These are phyloP conservation scores for Tulasnella calospora DNA, from an alignment of 768 basidiomycete genomes.

Conservation along the genomic window DNA sequence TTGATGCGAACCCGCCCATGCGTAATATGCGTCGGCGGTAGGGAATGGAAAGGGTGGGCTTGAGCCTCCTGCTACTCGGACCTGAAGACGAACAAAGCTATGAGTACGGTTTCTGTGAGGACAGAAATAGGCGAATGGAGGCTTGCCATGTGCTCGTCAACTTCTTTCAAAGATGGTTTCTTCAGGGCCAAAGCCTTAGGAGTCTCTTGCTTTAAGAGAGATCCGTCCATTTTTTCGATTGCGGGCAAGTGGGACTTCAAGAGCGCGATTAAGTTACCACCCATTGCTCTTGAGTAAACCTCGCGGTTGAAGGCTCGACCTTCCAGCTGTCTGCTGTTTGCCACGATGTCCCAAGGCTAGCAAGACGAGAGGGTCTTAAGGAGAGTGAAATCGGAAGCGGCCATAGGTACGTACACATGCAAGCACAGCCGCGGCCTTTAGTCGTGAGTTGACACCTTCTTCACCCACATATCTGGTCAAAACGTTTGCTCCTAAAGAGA, in stretches of 20 bases:
- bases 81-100: background rate
- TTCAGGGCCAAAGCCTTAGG: conserved; percentile 21
- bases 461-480: conserved; percentile 85
- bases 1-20: conserved; percentile 29
- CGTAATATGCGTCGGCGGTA: conserved; percentile 33
- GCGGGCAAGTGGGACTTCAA: conserved; percentile 20
- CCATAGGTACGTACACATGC: conserved; percentile 57
- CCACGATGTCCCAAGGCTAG: conserved; percentile 28
- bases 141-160: conserved; percentile 25
- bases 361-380: background rate
- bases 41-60: conserved; percentile 23
- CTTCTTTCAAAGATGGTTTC: conserved; percentile 18
- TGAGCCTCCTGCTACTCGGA: conserved; percentile 32
- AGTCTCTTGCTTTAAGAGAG: conserved; percentile 18
- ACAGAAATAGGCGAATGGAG: background rate
- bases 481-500: conserved; percentile 91
- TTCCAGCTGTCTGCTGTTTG: conserved; percentile 27
- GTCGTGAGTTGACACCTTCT: conserved; percentile 63
- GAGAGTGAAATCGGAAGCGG: background rate
- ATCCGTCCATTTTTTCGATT: conserved; percentile 14
- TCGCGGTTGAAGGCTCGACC: conserved; percentile 27
- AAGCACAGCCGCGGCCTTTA: conserved; percentile 66
- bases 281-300: conserved; percentile 34
- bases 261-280: conserved; percentile 31
- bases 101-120: background rate